phyloP scores from a whole-genome alignment of 768 basidiomycete genomes.

The Trametes cinnabarina region DNA sequence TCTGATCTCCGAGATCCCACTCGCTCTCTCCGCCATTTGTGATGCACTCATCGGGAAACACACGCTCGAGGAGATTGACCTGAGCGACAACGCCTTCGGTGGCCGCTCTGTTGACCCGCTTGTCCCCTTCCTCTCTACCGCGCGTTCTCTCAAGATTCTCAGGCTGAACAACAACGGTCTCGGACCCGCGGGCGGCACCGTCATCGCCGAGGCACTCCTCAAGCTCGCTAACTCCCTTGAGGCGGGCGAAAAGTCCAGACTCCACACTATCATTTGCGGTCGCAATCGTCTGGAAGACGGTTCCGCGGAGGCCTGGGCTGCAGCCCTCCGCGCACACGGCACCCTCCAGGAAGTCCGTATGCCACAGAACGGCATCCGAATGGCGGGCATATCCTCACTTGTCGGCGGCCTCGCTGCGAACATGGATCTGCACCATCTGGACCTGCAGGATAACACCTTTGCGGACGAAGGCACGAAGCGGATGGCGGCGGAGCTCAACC shows the following conservation, averaged over 20 bases:
- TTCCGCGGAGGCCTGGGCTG: constrained; percentile 78
- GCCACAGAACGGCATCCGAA: constrained; percentile 97
- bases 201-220: constrained; percentile 81
- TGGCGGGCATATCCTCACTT: constrained; percentile 82
- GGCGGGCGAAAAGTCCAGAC: constrained; percentile 66
- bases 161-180: constrained; percentile 97
- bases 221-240: constrained; percentile 65
- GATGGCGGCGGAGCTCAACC: constrained; percentile 58
- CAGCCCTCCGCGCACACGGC: constrained; percentile 83
- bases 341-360: constrained; percentile 83
- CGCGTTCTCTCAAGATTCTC: constrained; percentile 78
- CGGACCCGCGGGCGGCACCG: constrained; percentile 82
- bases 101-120: constrained; percentile 93
- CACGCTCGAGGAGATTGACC: constrained; percentile 81
- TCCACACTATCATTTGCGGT: constrained; percentile 85
- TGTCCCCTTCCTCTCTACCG: constrained; percentile 82
- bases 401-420: constrained; percentile 72
- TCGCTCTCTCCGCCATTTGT: constrained; percentile 84
- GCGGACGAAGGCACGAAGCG: constrained; percentile 54
- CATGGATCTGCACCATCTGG: constrained; percentile 66
- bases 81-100: constrained; percentile 96
- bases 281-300: constrained; percentile 95
- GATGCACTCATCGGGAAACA: constrained; percentile 79
- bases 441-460: constrained; percentile 92
- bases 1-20: constrained; percentile 92